Percentiles rank a stretch among this genome's conserved stretches.
phyloP scores from a whole-genome alignment of 2,329 filamentous ascomycete species.

The Monilinia fructicola region DNA sequence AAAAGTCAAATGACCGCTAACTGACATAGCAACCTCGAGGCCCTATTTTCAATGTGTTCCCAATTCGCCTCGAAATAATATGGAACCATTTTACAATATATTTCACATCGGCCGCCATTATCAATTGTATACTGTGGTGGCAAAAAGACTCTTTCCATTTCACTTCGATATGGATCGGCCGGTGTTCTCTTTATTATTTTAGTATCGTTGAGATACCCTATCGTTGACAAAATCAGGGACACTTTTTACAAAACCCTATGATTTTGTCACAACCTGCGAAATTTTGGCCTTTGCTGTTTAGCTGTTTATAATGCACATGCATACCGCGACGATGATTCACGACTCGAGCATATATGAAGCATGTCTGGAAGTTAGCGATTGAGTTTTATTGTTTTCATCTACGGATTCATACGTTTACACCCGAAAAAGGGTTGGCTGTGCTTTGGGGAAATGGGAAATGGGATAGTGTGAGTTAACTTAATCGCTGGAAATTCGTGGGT shows the following conservation, averaged over 20 bases:
- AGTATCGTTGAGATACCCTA: conserved; percentile 13
- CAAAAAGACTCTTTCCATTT: not conserved
- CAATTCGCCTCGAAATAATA: conserved; percentile 19
- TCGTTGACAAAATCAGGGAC: conserved; percentile 1
- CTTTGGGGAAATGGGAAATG: not conserved
- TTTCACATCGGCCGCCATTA: not conserved
- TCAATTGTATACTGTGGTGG: not conserved
- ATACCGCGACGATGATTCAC: conserved; percentile 23
- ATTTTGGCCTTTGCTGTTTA: conserved; percentile 18
- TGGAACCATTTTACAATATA: conserved; percentile 22
- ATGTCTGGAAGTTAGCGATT: conserved; percentile 36
- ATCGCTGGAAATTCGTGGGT: conserved; percentile 13
- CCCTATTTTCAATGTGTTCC: conserved; percentile 11
- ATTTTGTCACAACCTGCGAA: conserved; percentile 13
- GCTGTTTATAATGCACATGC: conserved; percentile 24
- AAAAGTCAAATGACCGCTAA: not conserved
- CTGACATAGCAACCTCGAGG: conserved; percentile 10
- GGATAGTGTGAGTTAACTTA: conserved; percentile 2
- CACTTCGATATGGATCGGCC: not conserved
- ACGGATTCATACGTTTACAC: conserved; percentile 3
- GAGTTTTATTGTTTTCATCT: conserved; percentile 25
- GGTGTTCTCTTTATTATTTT: conserved; percentile 3
- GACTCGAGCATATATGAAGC: conserved; percentile 33
- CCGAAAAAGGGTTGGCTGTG: not conserved
- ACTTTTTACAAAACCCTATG: conserved; percentile 7